Percentiles rank a stretch among this genome's conserved stretches.
Conservation (phyloP, 2,329 filamentous ascomycete genomes). For the Sclerotinia nivalis region DNA sequence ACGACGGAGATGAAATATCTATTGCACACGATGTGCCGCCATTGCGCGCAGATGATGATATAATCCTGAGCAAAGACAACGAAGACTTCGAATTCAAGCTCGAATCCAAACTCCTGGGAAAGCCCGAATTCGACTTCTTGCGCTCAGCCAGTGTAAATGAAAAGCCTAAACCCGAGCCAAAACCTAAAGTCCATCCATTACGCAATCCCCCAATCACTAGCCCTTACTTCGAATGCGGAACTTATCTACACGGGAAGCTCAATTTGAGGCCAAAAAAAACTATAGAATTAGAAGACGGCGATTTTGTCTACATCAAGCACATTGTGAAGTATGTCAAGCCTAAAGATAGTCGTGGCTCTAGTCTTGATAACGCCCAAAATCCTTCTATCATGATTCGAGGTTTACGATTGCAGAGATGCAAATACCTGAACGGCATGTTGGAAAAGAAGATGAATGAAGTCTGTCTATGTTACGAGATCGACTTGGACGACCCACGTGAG, state of each 20-base stretch:
- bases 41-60: neutral
- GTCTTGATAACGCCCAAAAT: conserved; percentile 44
- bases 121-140: conserved; percentile 11
- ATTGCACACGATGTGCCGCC: neutral
- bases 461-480: conserved; percentile 44
- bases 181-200: conserved; percentile 26
- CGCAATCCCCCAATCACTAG: conserved; percentile 33
- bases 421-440: conserved; percentile 43
- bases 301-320: conserved; percentile 46
- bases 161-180: conserved; percentile 4
- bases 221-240: conserved; percentile 44
- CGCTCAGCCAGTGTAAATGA: conserved; percentile 23
- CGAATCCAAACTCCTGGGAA: conserved; percentile 5
- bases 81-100: conserved; percentile 21
- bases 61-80: conserved; percentile 19
- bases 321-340: conserved; percentile 3
- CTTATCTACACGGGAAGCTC: conserved; percentile 41
- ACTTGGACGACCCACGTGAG: conserved; percentile 42
- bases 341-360: conserved; percentile 1
- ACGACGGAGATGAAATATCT: conserved; percentile 1
- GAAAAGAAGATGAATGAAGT: conserved; percentile 49
- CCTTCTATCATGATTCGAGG: conserved; percentile 46
- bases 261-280: conserved; percentile 39
- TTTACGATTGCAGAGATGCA: conserved; percentile 43
- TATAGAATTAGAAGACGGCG: conserved; percentile 32